Base-by-base conservation (phyloP, 2,329 filamentous ascomycete genomes). In the Phialophora expanda region DNA sequence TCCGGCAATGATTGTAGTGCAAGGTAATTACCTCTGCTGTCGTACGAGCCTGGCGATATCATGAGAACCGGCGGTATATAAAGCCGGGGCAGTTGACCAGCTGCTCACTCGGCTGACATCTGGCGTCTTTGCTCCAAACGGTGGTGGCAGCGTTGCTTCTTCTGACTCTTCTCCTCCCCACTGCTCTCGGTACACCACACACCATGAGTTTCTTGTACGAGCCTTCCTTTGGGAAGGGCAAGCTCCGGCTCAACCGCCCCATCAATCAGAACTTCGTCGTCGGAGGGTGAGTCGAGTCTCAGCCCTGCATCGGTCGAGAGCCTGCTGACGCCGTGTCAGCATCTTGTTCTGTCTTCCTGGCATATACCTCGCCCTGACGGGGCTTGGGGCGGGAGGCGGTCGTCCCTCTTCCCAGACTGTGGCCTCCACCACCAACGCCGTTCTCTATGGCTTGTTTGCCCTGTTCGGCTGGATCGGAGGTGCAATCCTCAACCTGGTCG, bases 281-380 rank as follows among this genome's bases (percentile, higher is more conserved):
- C n/a, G 69, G 66, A 44, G 64, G 56, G 67, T 67, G 8, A 56
- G 65, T 65, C 5, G 12, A 17, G 48, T n/a, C 14, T 28, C 17
- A 5, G 24, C 5, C 6, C 53, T 32, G 5, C 5, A 34, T 9
- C 24, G 17, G 28, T 22, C 4, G 51, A n/a, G 46, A 28, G 54
- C 17, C 56, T 30, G 20, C 26, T 64, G 32, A 63, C 34, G 9
- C 32, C 24, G 30, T n/a, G 24, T 50, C 48, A 68, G 62, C 12
- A 67, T 69, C 24, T 60, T 71, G n/a, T 73, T 73, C 61, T 72
- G 70, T 50, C 55, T 71, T 26, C 70, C 71, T 3, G 71, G 71
- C 26, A 73, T 73, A 34, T 73, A 73, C 51, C 60, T 69, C 7
- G 71, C 71, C 9, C 24, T 73, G 24, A 73, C 71, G 1, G 71